Conservation (phyloP, 2,329 filamentous ascomycete species). For the Colletotrichum tofieldiae region DNA sequence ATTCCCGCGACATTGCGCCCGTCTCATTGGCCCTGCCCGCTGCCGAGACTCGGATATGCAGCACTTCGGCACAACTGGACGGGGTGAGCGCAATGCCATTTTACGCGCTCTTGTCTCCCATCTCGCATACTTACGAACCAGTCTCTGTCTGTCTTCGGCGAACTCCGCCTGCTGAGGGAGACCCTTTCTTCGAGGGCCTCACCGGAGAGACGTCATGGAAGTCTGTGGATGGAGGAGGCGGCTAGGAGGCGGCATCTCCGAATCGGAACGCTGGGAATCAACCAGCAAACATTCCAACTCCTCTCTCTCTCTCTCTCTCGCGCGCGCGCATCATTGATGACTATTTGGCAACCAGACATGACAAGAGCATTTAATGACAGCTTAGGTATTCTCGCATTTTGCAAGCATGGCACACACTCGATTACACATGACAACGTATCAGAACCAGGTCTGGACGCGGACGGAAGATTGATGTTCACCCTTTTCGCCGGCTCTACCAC, state of each 20-base stretch:
- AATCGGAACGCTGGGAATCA: not conserved
- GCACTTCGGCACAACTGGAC: conserved; percentile 9
- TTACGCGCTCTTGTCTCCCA: not conserved
- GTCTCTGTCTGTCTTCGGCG: conserved; percentile 27
- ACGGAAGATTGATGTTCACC: not conserved
- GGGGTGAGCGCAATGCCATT: conserved; percentile 6
- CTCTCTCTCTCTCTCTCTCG: not conserved
- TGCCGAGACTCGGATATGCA: conserved; percentile 38
- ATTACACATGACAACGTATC: not conserved
- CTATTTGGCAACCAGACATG: not conserved
- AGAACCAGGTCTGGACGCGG: not conserved
- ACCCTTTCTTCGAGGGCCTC: conserved; percentile 8
- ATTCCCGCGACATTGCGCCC: conserved; percentile 11
- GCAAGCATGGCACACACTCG: not conserved
- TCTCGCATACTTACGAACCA: not conserved
- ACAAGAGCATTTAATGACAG: not conserved
- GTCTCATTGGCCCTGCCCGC: conserved; percentile 25
- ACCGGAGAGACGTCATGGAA: conserved; percentile 13
- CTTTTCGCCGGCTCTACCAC: not conserved
- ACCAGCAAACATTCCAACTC: not conserved
- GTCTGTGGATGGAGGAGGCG: not conserved
- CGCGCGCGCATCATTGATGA: not conserved
- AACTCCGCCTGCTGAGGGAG: conserved; percentile 27
- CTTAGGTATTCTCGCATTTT: not conserved
- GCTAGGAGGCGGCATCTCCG: conserved; percentile 17